Base-by-base conservation (phyloP, 1,139 yeast species). In the Yamadazyma atmosphaerica region DNA sequence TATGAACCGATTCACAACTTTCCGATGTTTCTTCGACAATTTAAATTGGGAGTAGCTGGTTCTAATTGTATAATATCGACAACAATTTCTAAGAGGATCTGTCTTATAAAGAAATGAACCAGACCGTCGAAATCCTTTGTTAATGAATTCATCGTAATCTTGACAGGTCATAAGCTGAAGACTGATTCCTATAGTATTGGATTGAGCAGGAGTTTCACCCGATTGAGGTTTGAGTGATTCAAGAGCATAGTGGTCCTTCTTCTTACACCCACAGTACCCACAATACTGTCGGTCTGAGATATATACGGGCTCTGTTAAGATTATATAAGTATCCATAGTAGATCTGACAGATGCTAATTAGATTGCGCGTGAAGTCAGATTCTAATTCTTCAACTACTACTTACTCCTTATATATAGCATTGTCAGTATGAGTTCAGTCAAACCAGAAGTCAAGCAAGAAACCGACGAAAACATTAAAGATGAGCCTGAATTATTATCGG, bases 21-120 rank as follows among this genome's bases (percentile, higher is more conserved):
- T 80, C 29, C 90, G 72, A 41, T 82, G 83, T 36, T 85, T 90
- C 55, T 86, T 87, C 21, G 70, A 62, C 10, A 83, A 58, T 35
- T 68, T 65, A 47, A 81, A 70, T 29, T 58, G 52, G 0, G 53
- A 54, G 25, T 74, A 60, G 29, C 66, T 70, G 1, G 95, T 81
- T 37, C 97, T 61, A 21, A 89, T 86, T 0, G 96, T 85, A 55
- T 80, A 87, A 55, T 81, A 72, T n/a, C 92, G 73, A 53, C 98
- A 90, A 55, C 98, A 90, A 30, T 79, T 78, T 25, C 88, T 60
- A 24, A 83, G 56, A 44, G 80, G 60, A 56, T 90, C 96, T 0
- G 86, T 81, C 52, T 83, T 84, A 55, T 89, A 89, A 5, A 87
- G 50, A 47, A 79, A 86, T 2, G 59, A 55, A 0, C 97, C 97